Base-by-base conservation (phyloP, 805 yeast species). In the Metschnikowia peoriensis region DNA sequence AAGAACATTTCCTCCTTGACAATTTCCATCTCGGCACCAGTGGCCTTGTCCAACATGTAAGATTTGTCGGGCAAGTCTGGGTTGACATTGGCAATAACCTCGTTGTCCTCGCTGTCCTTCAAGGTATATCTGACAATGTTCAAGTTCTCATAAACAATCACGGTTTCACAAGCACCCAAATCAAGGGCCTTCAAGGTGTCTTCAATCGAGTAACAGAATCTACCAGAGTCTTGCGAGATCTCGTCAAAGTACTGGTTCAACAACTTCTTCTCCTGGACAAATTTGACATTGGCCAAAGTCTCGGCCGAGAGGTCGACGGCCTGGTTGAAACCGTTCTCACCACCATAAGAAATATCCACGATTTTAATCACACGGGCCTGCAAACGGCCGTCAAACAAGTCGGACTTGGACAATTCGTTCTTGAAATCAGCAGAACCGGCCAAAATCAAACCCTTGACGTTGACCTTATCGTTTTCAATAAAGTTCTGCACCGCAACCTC, bases 401-500 rank as follows among this genome's bases (percentile, higher is more conserved):
- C 99, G 41, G 97, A 89, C 71, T 85, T 89, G 53, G 89, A 83
- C 70, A 94, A 82, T 74, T 93, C 99, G 57, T 86, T 94, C 76
- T 94, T 94, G 83, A 94, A 94, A 75, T 96, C 99, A 47, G 99
- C 99, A 51, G 96, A 88, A 84, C 99, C 99, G 39, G 99, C 99
- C 66, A 94, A 81, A 60, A 94, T 93, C 64, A 94, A 79, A 55
- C 99, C 99, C 61, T 89, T 87, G 54, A 90, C 97, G 67, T 88
- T 92, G 56, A 90, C 94, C 74, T 93, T 94, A 75, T 94, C 99
- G 65, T 79, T 82, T n/a, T 96, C 84, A 62, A 94, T 91, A 74
- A 94, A 94, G 76, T 89, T 89, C 73, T 94, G 99, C 37, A 94
- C 98, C 7, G 99, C 98, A 47, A 85, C 93, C 78, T 94, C 99